phyloP scores from a whole-genome alignment of 305 asterid genomes.

The Solanum hybrid region DNA sequence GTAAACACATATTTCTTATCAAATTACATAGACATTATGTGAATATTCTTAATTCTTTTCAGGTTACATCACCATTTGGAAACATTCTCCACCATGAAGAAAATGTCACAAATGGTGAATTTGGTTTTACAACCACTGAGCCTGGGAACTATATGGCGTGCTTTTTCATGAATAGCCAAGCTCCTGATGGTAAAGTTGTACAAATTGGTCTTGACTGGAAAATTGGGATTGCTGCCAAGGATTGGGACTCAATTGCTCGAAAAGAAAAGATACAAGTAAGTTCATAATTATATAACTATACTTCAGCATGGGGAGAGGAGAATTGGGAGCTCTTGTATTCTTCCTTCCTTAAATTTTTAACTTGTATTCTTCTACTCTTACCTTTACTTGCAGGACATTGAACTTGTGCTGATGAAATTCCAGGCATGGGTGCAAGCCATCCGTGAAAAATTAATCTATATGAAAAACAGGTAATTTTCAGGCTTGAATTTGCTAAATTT shows the following conservation, averaged over 20 bases:
- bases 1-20: neutral
- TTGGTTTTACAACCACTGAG: slow-evolving; percentile 25
- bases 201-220: slow-evolving; percentile 22
- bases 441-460: slow-evolving; percentile 19
- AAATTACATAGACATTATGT: neutral
- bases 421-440: slow-evolving; percentile 18
- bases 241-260: slow-evolving; percentile 28
- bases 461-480: slow-evolving; percentile 13
- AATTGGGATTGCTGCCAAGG: slow-evolving; percentile 27
- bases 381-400: slow-evolving; percentile 22
- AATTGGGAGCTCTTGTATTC: neutral
- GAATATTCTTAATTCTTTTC: neutral
- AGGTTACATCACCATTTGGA: slow-evolving; percentile 30
- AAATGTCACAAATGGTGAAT: slow-evolving; percentile 26
- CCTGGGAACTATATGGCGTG: slow-evolving; percentile 24
- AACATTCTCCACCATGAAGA: slow-evolving; percentile 19
- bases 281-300: neutral
- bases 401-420: slow-evolving; percentile 24
- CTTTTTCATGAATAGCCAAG: slow-evolving; percentile 11
- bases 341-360: neutral
- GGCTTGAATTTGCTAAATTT: neutral
- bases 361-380: neutral
- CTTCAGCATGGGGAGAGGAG: neutral
- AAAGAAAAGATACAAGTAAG: slow-evolving; percentile 28
- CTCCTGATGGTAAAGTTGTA: slow-evolving; percentile 11